Evolutionary conservation across 177 flowering plant species (phyloP), one percentile per base, ranked within the genome.

Genomic region (Tripterygium wilfordii): DNA sequence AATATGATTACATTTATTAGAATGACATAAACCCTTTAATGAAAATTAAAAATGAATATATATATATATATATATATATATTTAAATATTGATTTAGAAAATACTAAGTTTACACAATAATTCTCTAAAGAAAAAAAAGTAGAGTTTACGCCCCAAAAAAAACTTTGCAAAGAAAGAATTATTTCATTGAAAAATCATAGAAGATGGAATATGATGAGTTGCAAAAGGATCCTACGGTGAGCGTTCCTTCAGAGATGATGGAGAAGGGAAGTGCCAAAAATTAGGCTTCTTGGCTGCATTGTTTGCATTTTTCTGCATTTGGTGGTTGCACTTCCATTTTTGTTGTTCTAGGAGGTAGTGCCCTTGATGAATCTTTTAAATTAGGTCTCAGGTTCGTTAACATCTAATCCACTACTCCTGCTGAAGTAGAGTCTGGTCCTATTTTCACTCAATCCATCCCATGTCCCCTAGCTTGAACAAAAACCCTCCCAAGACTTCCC

Each of bases 251-350:
- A 12, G 82, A 65, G 40, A 66, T 48, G 17, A 88, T 83, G 94
- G 95, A 85, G 79, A 91, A 77, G 47, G 76, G 67, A 5, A 49
- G 48, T 4, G 79, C 62, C 9, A 91, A 82, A 68, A 70, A 59
- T 64, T 80, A 73, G 4, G 85, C 67, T 64, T 71, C 36, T 49
- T 91, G 32, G 78, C 58, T 0, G 53, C 76, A 0, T 51, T 85
- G 29, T 74, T 85, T 1, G 80, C 62, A 1, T 67, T 77, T 44
- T 82, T 91, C 58, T 91, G 98, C 96, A 32, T 74, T 35, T 47
- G 78, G 45, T 47, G 88, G 38, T 69, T 85, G 46, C 85, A 88
- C 60, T 78, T 88, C 56, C 85, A 91, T n/a, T 70, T 85, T 82
- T 58, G 60, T 63, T 12, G 67, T 83, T 10, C 69, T 85, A 10